Conservation (phyloP, 2,329 filamentous ascomycete genomes). For the Zalaria obscura region DNA sequence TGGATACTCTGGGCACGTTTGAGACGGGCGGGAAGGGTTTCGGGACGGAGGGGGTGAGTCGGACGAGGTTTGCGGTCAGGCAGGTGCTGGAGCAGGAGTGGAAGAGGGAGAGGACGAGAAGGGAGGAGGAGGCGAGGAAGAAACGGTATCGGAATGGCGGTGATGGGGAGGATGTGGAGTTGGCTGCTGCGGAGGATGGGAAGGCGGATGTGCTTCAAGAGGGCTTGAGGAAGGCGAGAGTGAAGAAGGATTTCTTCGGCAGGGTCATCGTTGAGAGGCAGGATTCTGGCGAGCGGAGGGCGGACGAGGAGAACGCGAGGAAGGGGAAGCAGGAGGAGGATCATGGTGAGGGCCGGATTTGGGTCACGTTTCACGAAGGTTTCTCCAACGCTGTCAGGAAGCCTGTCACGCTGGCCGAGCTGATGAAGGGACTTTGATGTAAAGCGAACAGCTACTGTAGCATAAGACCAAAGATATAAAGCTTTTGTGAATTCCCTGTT, state of each 20-base stretch:
- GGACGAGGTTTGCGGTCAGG: constrained; percentile 80
- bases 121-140: constrained; percentile 52
- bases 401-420: constrained; percentile 66
- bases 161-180: constrained; percentile 14
- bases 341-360: constrained; percentile 48
- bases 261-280: constrained; percentile 44
- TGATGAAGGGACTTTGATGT: constrained; percentile 50
- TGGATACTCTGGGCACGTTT: constrained; percentile 69
- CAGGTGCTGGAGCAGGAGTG: constrained; percentile 90
- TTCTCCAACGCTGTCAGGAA: constrained; percentile 87
- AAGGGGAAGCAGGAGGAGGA: constrained; percentile 16
- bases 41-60: constrained; percentile 28
- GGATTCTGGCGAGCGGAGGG: constrained; percentile 22
- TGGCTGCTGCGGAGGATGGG: constrained; percentile 7
- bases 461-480: no score
- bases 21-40: constrained; percentile 46
- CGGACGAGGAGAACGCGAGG: constrained; percentile 23
- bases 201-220: constrained; percentile 5
- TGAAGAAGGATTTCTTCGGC: constrained; percentile 79
- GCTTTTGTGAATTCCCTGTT: no score
- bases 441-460: background rate
- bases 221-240: constrained; percentile 17
- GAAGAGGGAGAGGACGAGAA: constrained; percentile 53
- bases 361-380: constrained; percentile 83
- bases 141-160: constrained; percentile 46